Evolutionary conservation across 1,139 yeast genomes (phyloP).

Genomic region (Geotrichum restrictum): DNA sequence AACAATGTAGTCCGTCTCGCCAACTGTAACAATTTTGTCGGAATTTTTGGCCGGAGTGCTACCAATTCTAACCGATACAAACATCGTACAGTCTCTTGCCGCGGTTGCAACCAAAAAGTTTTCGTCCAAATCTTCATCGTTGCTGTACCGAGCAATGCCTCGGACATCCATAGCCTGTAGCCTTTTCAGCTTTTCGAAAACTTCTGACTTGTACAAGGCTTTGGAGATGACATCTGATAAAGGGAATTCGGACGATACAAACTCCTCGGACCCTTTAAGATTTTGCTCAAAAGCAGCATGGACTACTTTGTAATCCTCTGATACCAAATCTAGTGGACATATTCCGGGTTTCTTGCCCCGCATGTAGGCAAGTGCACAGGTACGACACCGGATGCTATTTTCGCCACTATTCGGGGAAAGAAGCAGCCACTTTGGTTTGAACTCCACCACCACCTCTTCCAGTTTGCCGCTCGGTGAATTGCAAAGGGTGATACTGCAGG

Average conservation of each 20-base stretch:
- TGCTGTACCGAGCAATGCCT: slow-evolving; percentile 29
- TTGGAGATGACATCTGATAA: slow-evolving; percentile 15
- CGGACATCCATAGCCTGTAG: slow-evolving; percentile 30
- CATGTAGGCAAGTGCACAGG: slow-evolving; percentile 42
- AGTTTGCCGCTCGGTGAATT: neutral
- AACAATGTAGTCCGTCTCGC: slow-evolving; percentile 12
- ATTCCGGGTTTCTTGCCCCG: slow-evolving; percentile 33
- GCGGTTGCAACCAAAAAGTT: slow-evolving; percentile 40
- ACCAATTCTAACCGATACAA: slow-evolving; percentile 21
- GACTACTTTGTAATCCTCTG: slow-evolving; percentile 20
- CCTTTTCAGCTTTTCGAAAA: slow-evolving; percentile 28
- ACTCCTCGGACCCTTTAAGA: slow-evolving; percentile 1
- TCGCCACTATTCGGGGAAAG: slow-evolving; percentile 31
- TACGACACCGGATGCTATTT: slow-evolving; percentile 37
- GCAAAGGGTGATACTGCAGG: slow-evolving; percentile 4
- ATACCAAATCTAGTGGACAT: slow-evolving; percentile 40
- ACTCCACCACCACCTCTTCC: slow-evolving; percentile 33
- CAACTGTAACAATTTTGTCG: slow-evolving; percentile 3
- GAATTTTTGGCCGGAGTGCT: neutral
- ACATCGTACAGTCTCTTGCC: slow-evolving; percentile 40
- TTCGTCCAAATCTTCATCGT: slow-evolving; percentile 24
- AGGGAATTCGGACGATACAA: slow-evolving; percentile 17
- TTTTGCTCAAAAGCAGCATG: slow-evolving; percentile 21
- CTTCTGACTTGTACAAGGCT: slow-evolving; percentile 12
- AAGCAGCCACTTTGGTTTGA: slow-evolving; percentile 48